Conservation (phyloP, 202 grass and related monocot species). For the Setaria viridis region DNA sequence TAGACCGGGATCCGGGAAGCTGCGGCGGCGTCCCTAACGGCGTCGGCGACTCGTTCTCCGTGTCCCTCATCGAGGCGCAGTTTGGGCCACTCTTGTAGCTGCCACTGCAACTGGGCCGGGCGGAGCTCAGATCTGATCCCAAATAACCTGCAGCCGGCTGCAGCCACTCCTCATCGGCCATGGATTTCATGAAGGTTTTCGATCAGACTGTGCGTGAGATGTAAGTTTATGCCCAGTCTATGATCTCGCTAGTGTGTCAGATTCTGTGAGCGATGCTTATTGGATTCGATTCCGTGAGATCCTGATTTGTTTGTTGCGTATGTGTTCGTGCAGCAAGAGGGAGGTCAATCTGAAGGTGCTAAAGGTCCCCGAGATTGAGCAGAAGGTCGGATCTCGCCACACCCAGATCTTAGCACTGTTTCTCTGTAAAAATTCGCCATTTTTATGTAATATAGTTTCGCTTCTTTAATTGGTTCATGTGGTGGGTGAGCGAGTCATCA, state of each 20-base stretch:
- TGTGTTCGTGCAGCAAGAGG: conserved; percentile 74
- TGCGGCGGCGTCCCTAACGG: background rate
- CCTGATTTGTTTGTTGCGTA: conserved; percentile 20
- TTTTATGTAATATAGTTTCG: background rate
- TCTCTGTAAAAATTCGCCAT: background rate
- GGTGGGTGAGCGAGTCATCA: background rate
- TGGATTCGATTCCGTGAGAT: conserved; percentile 38
- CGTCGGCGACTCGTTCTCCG: background rate
- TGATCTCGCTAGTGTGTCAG: conserved; percentile 9
- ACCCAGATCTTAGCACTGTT: conserved; percentile 41
- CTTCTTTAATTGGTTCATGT: conserved; percentile 24
- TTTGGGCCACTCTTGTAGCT: conserved; percentile 25
- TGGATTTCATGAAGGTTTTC: conserved; percentile 99
- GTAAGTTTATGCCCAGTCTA: conserved; percentile 55
- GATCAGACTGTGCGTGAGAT: conserved; percentile 98
- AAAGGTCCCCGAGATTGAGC: conserved; percentile 99
- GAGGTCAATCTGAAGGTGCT: conserved; percentile 99
- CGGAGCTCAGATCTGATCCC: conserved; percentile 46
- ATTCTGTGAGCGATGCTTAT: conserved; percentile 1
- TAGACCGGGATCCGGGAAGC: conserved; percentile 33
- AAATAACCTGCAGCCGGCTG: background rate
- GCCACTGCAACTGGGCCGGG: conserved; percentile 1
- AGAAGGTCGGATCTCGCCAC: conserved; percentile 78
- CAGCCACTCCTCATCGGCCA: conserved; percentile 12
- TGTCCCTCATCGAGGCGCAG: conserved; percentile 3